Evolutionary conservation across 352 stramenopile species (phyloP).

Genomic region (Phytophthora parvispora): DNA sequence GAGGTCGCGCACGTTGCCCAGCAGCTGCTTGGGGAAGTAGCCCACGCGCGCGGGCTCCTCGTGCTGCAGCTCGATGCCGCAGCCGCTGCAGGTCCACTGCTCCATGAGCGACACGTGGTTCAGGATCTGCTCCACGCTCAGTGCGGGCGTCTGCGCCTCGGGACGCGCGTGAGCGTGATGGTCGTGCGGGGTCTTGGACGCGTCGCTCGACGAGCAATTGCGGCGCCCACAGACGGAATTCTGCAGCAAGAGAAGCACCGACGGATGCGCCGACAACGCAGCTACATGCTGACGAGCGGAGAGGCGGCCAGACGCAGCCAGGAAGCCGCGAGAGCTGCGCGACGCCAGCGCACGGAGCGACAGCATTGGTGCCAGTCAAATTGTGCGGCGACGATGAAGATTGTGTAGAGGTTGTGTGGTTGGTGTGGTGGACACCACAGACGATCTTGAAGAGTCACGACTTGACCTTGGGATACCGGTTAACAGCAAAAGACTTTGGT

Average conservation of each 20-base stretch:
- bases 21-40: constrained; percentile 73
- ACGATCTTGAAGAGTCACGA: background rate
- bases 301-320: background rate
- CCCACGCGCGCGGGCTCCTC: constrained; percentile 68
- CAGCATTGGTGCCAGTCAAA: constrained; percentile 42
- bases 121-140: constrained; percentile 70
- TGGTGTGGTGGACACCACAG: background rate
- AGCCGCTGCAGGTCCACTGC: constrained; percentile 85
- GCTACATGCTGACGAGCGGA: constrained; percentile 6
- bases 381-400: background rate
- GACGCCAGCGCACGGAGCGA: constrained; percentile 19
- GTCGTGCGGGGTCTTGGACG: background rate
- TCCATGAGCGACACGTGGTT: constrained; percentile 89
- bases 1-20: constrained; percentile 70
- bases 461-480: too few species aligned
- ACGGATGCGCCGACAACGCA: constrained; percentile 11
- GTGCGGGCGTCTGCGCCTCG: constrained; percentile 1
- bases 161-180: background rate
- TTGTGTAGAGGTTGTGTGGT: background rate
- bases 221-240: constrained; percentile 18
- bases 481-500: too few species aligned
- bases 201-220: constrained; percentile 27
- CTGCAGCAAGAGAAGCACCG: background rate
- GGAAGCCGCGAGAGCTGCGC: constrained; percentile 18
- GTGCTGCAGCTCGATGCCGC: constrained; percentile 85